Conservation (phyloP, 129 eudicot species). For the Lactuca saligna region DNA sequence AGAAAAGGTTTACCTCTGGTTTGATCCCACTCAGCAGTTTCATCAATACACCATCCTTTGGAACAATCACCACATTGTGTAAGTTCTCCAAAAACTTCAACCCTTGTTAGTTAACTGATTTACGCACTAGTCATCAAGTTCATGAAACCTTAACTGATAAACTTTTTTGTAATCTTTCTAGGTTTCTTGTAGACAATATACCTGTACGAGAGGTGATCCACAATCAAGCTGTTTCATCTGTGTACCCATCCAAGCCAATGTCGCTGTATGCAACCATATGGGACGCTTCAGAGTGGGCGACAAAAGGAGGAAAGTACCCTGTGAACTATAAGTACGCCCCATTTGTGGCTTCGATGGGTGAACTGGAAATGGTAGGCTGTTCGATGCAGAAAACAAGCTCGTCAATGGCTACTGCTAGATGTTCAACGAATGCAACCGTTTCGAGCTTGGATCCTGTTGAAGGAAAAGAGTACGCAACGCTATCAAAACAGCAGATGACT, state of each 20-base stretch:
- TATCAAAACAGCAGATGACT: constrained; percentile 56
- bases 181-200: constrained; percentile 91
- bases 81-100: constrained; percentile 29
- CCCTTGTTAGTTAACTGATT: background rate
- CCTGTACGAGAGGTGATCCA: constrained; percentile 81
- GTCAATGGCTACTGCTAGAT: constrained; percentile 2
- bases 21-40: constrained; percentile 70
- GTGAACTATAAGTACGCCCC: constrained; percentile 76
- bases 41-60: constrained; percentile 90
- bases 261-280: constrained; percentile 77
- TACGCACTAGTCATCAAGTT: background rate
- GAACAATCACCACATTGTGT: constrained; percentile 92
- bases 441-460: constrained; percentile 80
- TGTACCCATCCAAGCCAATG: constrained; percentile 94
- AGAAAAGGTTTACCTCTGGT: constrained; percentile 90
- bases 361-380: constrained; percentile 73
- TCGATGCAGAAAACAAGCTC: constrained; percentile 34
- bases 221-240: constrained; percentile 54
- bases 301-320: constrained; percentile 85
- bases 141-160: background rate
- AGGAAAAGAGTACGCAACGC: constrained; percentile 64
- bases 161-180: constrained; percentile 16
- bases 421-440: constrained; percentile 41
- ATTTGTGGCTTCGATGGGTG: constrained; percentile 52
- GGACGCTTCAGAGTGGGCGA: constrained; percentile 97